Conservation (phyloP, 176 grass and related monocot species). For the Oryza rufipogon region DNA sequence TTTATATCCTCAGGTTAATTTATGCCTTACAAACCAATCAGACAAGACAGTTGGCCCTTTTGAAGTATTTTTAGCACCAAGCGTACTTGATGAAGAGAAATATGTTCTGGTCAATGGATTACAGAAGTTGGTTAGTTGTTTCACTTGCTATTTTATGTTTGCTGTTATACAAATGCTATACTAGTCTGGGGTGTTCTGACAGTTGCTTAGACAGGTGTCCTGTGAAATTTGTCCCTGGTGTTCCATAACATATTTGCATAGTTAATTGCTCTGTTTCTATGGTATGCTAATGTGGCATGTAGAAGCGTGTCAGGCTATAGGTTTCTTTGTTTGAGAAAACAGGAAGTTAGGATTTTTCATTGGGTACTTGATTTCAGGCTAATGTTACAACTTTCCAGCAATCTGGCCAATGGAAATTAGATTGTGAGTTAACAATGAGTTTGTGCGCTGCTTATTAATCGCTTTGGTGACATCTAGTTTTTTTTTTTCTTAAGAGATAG, state of each 20-base stretch:
- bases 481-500: slow-evolving; percentile 1
- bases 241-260: not conserved
- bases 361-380: slow-evolving; percentile 16
- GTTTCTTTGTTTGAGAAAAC: not conserved
- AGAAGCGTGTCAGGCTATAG: not conserved
- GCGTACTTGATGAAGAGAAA: slow-evolving; percentile 63
- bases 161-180: not conserved
- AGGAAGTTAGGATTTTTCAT: slow-evolving; percentile 4
- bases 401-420: not conserved
- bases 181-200: not conserved
- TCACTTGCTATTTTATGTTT: slow-evolving; percentile 20
- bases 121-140: slow-evolving; percentile 86
- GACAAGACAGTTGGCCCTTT: slow-evolving; percentile 97
- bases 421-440: not conserved
- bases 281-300: slow-evolving; percentile 4
- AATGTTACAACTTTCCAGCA: slow-evolving; percentile 6
- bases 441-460: slow-evolving; percentile 7
- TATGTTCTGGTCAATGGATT: slow-evolving; percentile 86
- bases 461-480: slow-evolving; percentile 11
- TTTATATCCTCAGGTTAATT: slow-evolving; percentile 63
- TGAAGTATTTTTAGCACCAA: slow-evolving; percentile 81
- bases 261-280: not conserved
- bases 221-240: slow-evolving; percentile 6
- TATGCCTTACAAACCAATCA: slow-evolving; percentile 79
- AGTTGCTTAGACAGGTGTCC: slow-evolving; percentile 18